Base-by-base conservation (phyloP, 306 rosid species). In the Rosa chinensis region DNA sequence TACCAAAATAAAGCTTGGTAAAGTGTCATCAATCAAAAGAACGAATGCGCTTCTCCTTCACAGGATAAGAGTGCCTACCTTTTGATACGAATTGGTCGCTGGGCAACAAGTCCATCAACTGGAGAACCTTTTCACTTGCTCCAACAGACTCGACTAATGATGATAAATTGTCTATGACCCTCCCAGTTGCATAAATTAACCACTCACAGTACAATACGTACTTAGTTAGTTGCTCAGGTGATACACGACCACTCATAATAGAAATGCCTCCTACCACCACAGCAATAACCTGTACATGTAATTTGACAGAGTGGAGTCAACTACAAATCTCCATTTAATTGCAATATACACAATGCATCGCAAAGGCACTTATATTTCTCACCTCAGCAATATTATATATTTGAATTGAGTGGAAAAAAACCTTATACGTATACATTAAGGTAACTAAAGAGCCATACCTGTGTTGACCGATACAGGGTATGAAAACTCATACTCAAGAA, bases 181-280 rank as follows among this genome's bases (percentile, higher is more conserved):
- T 88, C 93, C 97, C 89, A 71, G 97, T 82, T n/a, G 98, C 93
- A 84, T 84, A 93, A 78, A 91, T 91, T 86, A 93, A 81, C 98
- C 97, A 93, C 83, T 93, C 98, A 72, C 97, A 88, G 89, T 93
- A 93, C 67, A 91, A 78, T 53, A 93, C 89, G 82, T 88, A 93
- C 90, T 88, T 89, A n/a, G 91, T 91, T 74, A 93, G 94, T 85
- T 93, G 92, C 86, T 91, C 98, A 39, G 84, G 70, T 28, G 92
- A 86, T 53, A 88, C 82, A 85, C 59, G 62, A 77, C 92, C 86
- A 66, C 81, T 58, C 71, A 87, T 75, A 73, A 86, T 61, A 23
- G 90, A 89, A 78, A 87, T 79, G 52, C 97, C 94, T 79, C 90
- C 97, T 37, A 91, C 76, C 37, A 88, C 75, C 44, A 93, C 84